These are phyloP conservation scores for Alternaria postmessia DNA, from an alignment of 2,329 filamentous ascomycete genomes.

Conservation along the genomic window DNA sequence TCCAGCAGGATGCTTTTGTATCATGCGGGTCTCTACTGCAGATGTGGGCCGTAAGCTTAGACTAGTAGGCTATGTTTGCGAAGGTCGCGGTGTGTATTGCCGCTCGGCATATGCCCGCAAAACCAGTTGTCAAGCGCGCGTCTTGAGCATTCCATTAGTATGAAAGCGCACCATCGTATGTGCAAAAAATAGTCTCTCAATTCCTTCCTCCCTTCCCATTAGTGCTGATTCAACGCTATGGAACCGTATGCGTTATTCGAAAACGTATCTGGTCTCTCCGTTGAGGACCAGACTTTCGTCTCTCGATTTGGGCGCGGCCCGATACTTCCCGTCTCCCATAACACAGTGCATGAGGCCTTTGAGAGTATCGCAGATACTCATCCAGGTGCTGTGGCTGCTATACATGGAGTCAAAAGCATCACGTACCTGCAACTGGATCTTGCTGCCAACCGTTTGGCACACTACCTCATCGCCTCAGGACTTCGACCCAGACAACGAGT, in stretches of 20 bases:
- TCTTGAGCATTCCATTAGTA: not conserved
- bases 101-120: not conserved
- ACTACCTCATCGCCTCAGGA: conserved; percentile 41
- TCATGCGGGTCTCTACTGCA: not conserved
- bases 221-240: conserved; percentile 1
- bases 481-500: conserved; percentile 55
- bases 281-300: conserved; percentile 6
- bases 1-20: not conserved
- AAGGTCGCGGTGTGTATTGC: not conserved
- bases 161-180: not conserved
- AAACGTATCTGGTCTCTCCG: conserved; percentile 2
- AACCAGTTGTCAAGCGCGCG: not conserved
- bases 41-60: not conserved
- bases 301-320: conserved; percentile 10
- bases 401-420: conserved; percentile 22
- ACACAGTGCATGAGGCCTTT: conserved; percentile 11
- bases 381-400: conserved; percentile 7
- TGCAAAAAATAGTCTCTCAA: not conserved
- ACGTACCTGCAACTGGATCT: conserved; percentile 43
- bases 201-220: not conserved
- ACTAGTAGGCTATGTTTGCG: not conserved
- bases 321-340: not conserved
- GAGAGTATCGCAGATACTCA: conserved; percentile 10
- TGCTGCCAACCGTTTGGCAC: conserved; percentile 42
- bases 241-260: not conserved